Evolutionary conservation across 2,329 filamentous ascomycete species (phyloP).

Genomic region (Phialophora verrucosa): DNA sequence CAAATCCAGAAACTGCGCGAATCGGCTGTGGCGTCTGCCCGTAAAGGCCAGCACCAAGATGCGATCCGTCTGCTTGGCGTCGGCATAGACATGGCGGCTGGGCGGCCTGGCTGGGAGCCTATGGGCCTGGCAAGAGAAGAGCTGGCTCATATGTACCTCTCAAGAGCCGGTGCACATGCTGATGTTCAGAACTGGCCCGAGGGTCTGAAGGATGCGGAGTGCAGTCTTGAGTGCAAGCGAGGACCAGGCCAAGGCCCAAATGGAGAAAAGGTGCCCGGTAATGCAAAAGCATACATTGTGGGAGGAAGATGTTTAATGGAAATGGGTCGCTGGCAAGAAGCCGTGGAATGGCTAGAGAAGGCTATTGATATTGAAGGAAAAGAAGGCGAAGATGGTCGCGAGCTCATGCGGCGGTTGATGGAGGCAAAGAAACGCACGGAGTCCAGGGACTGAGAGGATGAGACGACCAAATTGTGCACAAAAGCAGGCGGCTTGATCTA

Average conservation of each 20-base stretch:
- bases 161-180: conserved; percentile 91
- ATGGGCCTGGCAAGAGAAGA: conserved; percentile 83
- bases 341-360: conserved; percentile 74
- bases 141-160: conserved; percentile 76
- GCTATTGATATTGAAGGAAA: conserved; percentile 82
- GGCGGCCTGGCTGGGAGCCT: conserved; percentile 86
- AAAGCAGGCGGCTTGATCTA: not conserved
- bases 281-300: conserved; percentile 95
- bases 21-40: conserved; percentile 79
- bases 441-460: conserved; percentile 20
- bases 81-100: conserved; percentile 87
- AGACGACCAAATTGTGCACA: not conserved
- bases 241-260: conserved; percentile 36
- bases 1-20: conserved; percentile 91
- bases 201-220: conserved; percentile 84
- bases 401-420: conserved; percentile 64
- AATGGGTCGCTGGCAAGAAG: conserved; percentile 88
- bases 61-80: conserved; percentile 81
- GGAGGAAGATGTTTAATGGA: conserved; percentile 82
- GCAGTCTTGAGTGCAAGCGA: conserved; percentile 80
- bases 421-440: conserved; percentile 55
- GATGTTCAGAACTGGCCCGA: conserved; percentile 80
- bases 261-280: conserved; percentile 62
- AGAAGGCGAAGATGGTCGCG: conserved; percentile 55
- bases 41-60: conserved; percentile 74